Conservation (phyloP, 1,284 basidiomycete genomes). For the Boletus mariae region DNA sequence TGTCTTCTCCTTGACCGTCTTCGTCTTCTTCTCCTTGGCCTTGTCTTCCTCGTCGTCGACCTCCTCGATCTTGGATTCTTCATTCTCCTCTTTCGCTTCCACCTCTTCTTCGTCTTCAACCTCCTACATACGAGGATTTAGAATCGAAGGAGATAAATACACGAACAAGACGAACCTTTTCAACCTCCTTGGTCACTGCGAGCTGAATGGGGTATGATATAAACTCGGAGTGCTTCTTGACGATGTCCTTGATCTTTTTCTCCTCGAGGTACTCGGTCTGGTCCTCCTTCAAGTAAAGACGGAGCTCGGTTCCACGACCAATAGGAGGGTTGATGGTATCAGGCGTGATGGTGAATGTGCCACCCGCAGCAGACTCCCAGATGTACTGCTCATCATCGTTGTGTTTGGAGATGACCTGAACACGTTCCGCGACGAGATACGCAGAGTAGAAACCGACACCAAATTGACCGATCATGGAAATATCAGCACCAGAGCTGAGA, state of each 20-base stretch:
- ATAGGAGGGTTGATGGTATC: slow-evolving; percentile 89
- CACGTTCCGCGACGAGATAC: slow-evolving; percentile 97
- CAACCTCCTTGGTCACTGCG: slow-evolving; percentile 98
- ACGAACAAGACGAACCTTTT: slow-evolving; percentile 63
- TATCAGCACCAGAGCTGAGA: slow-evolving; percentile 93
- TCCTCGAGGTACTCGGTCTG: slow-evolving; percentile 99
- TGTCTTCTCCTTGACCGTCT: slow-evolving; percentile 93
- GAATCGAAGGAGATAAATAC: background rate
- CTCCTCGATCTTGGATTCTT: slow-evolving; percentile 73
- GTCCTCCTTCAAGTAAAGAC: slow-evolving; percentile 97
- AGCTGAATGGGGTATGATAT: slow-evolving; percentile 99
- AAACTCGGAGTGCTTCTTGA: slow-evolving; percentile 99
- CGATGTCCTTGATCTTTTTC: slow-evolving; percentile 99
- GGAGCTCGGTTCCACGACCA: slow-evolving; percentile 94
- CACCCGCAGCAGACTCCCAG: slow-evolving; percentile 99
- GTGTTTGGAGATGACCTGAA: slow-evolving; percentile 99
- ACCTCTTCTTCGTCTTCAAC: slow-evolving; percentile 81
- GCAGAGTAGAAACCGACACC: slow-evolving; percentile 99
- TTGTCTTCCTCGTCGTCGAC: slow-evolving; percentile 83
- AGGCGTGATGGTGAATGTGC: slow-evolving; percentile 98
- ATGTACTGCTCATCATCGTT: slow-evolving; percentile 99
- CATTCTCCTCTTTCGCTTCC: slow-evolving; percentile 60
- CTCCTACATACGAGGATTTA: slow-evolving; percentile 48
- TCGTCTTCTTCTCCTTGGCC: slow-evolving; percentile 93
- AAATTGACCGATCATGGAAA: slow-evolving; percentile 92